phyloP scores from a whole-genome alignment of 768 basidiomycete genomes.

The Hebeloma cylindrosporum region DNA sequence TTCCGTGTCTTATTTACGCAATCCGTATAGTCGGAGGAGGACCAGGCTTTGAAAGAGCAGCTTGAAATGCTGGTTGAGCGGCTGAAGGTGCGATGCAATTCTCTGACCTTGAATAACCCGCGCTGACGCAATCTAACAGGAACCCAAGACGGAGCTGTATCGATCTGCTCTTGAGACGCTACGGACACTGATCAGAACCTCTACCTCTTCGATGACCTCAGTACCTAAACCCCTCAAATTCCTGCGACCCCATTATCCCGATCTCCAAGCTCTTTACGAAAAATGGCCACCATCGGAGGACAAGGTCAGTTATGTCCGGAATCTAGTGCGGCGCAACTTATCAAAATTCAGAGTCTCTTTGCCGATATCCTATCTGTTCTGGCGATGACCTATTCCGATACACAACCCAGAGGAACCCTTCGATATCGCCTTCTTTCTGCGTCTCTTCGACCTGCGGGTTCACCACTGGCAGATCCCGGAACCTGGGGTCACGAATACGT shows the following conservation, averaged over 20 bases:
- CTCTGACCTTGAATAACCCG: slow-evolving; percentile 1
- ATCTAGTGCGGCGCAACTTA: slow-evolving; percentile 11
- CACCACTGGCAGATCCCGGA: slow-evolving; percentile 84
- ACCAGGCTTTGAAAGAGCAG: slow-evolving; percentile 88
- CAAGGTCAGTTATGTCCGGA: slow-evolving; percentile 49
- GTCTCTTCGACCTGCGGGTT: slow-evolving; percentile 60
- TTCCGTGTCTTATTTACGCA: no score
- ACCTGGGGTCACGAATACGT: slow-evolving; percentile 99
- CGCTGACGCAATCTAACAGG: slow-evolving; percentile 48
- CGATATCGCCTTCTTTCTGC: slow-evolving; percentile 86
- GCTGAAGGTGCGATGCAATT: slow-evolving; percentile 63
- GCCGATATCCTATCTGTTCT: slow-evolving; percentile 97
- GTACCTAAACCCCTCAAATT: slow-evolving; percentile 99
- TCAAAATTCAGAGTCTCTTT: slow-evolving; percentile 70
- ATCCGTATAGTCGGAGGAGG: slow-evolving; percentile 81
- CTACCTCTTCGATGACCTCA: slow-evolving; percentile 98
- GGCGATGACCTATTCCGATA: slow-evolving; percentile 99
- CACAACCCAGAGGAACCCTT: slow-evolving; percentile 93
- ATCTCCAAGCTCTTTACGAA: slow-evolving; percentile 80
- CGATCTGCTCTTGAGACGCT: slow-evolving; percentile 91
- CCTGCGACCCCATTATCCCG: slow-evolving; percentile 90
- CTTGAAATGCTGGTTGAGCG: slow-evolving; percentile 97
- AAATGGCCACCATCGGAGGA: slow-evolving; percentile 77
- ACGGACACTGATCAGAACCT: slow-evolving; percentile 90
- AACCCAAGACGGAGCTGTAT: slow-evolving; percentile 83